These are phyloP conservation scores for Candida pseudoglaebosa DNA, from an alignment of 805 yeast genomes.

Conservation along the genomic window DNA sequence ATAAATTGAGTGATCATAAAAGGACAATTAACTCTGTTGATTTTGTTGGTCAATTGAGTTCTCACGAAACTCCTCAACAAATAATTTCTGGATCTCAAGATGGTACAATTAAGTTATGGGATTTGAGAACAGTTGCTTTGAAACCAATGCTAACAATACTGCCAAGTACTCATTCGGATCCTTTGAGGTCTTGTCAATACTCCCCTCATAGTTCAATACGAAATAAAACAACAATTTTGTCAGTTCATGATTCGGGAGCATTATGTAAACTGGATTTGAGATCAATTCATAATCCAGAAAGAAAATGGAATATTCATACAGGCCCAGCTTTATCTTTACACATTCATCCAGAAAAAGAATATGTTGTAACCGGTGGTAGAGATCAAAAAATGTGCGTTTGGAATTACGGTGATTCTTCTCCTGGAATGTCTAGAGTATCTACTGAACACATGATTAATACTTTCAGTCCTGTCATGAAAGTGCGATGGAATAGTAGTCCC, in stretches of 20 bases:
- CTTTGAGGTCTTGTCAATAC: slow-evolving; percentile 55
- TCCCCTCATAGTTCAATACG: slow-evolving; percentile 47
- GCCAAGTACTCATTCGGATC: slow-evolving; percentile 62
- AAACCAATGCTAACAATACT: slow-evolving; percentile 48
- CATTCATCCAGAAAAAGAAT: slow-evolving; percentile 83
- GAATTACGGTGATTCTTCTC: slow-evolving; percentile 40
- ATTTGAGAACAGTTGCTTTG: slow-evolving; percentile 45
- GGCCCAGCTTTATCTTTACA: slow-evolving; percentile 87
- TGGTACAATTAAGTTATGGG: slow-evolving; percentile 77
- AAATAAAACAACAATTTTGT: slow-evolving; percentile 50
- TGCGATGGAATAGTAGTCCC: slow-evolving; percentile 53
- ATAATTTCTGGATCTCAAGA: slow-evolving; percentile 67
- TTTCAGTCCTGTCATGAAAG: slow-evolving; percentile 75
- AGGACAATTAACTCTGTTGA: slow-evolving; percentile 41
- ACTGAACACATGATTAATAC: slow-evolving; percentile 75
- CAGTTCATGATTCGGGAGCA: slow-evolving; percentile 86
- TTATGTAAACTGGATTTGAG: slow-evolving; percentile 87
- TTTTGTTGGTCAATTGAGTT: slow-evolving; percentile 20
- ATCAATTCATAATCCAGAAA: slow-evolving; percentile 47
- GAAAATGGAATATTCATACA: slow-evolving; percentile 79
- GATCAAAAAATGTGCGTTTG: slow-evolving; percentile 80
- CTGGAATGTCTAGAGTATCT: slow-evolving; percentile 13
- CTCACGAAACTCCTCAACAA: slow-evolving; percentile 15
- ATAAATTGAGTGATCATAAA: slow-evolving; percentile 36
- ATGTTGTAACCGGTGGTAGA: slow-evolving; percentile 87